Percentiles rank a stretch among this genome's conserved stretches.
Conservation (phyloP, 345 rosid genomes). For the Pugionium dolabratum region DNA sequence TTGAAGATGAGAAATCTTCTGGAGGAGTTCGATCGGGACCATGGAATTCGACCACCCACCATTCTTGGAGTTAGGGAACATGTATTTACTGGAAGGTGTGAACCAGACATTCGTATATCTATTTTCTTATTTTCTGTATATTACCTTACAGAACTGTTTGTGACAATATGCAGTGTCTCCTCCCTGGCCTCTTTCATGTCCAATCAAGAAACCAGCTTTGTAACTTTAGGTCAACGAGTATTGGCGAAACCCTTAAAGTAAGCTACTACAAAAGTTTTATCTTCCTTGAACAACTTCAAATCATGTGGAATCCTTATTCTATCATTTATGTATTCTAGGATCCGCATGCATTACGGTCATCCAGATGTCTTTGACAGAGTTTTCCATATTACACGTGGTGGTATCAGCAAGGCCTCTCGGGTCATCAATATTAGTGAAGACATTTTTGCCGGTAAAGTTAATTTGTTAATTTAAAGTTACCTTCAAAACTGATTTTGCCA, state of each 20-base stretch:
- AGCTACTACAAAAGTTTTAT: constrained; percentile 37
- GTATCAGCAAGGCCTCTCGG: constrained; percentile 99
- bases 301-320: constrained; percentile 16
- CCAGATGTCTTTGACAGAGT: constrained; percentile 98
- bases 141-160: constrained; percentile 19
- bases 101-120: constrained; percentile 23
- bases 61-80: constrained; percentile 99
- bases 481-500: constrained; percentile 7
- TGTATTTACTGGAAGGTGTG: constrained; percentile 93
- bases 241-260: constrained; percentile 95
- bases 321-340: constrained; percentile 49
- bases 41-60: constrained; percentile 89
- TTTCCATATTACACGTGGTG: constrained; percentile 97
- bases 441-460: constrained; percentile 69
- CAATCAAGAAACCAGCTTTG: constrained; percentile 93
- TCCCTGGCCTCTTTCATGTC: constrained; percentile 97
- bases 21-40: constrained; percentile 80
- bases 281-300: constrained; percentile 13
- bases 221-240: constrained; percentile 93
- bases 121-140: constrained; percentile 1
- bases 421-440: constrained; percentile 98
- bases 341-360: constrained; percentile 99
- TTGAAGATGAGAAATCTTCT: constrained; percentile 96
- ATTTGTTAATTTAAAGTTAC: constrained; percentile 17
- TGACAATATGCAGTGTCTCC: constrained; percentile 75